Evolutionary conservation across 768 basidiomycete species (phyloP), one percentile per base, ranked within the genome.

Genomic region (Brasilioporus rufonigricans): DNA sequence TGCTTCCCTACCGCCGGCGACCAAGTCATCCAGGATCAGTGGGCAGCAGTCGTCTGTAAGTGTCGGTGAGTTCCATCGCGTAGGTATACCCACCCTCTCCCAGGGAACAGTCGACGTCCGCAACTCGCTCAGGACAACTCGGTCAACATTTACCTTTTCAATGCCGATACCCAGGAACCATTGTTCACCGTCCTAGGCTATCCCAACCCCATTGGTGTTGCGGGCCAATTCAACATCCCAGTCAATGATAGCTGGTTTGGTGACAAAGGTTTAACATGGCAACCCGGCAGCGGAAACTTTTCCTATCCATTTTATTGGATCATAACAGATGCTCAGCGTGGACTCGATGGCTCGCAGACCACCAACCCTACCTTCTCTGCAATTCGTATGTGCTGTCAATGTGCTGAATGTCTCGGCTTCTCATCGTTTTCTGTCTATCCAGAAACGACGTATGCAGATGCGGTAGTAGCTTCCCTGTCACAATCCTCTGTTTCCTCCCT

Each of bases 221-320:
- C 85, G 2, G 85, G 91, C 24, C 51, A 72, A 57, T 64, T 77
- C 40, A 76, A 74, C 29, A 70, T 81, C 3, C 80, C 76, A 32
- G 86, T 89, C 41, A 79, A 92, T 65, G 92, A 94, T 67, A 66
- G 76, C 16, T 93, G 89, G 89, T 92, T 83, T 69, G 87, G 86
- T 29, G 33, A 61, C 1, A 69, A 77, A 24, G 87, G 85, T 27
- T 50, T 66, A 29, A 60, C 70, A 3, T 86, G 79, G 73, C 68
- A 65, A 50, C 66, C 77, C 44, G 80, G 80, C 39, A 13, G 14
- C 6, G 61, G 72, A 18, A 81, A 86, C 57, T 71, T 81, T 45
- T 74, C 80, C 10, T 91, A 81, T 71, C 84, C 87, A 0, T 93
- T 81, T 63, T 93, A 79, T 72, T 95, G 87, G 80, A 77, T 91